Percentiles rank a stretch among this genome's conserved stretches.
phyloP scores from a whole-genome alignment of 352 stramenopile species.

The Phytopythium boreale region DNA sequence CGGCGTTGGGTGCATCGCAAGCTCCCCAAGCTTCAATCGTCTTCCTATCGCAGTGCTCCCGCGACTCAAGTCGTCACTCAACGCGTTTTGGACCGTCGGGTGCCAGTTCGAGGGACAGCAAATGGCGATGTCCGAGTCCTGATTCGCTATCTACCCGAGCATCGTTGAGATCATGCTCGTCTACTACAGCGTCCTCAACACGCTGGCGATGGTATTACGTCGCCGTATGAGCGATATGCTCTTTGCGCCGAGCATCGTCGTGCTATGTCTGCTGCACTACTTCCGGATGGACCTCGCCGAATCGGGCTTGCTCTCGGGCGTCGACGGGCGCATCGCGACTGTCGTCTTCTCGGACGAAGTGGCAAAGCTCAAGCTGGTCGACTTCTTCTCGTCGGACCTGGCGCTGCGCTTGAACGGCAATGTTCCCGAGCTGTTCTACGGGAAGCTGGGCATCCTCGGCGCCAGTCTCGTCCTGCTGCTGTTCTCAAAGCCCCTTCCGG shows the following conservation, averaged over 20 bases:
- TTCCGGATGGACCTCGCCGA: slow-evolving; percentile 10
- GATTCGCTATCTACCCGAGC: slow-evolving; percentile 23
- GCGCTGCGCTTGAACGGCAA: slow-evolving; percentile 17
- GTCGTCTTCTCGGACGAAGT: slow-evolving; percentile 12
- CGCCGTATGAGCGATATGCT: slow-evolving; percentile 18
- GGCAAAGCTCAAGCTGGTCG: slow-evolving; percentile 3
- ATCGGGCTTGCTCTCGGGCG: slow-evolving; percentile 9
- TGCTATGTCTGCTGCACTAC: slow-evolving; percentile 18
- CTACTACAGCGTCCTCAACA: slow-evolving; percentile 23
- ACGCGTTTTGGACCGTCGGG: slow-evolving; percentile 19
- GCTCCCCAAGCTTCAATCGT: slow-evolving; percentile 11
- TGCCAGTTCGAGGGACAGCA: slow-evolving; percentile 22
- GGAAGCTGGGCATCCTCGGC: slow-evolving; percentile 15
- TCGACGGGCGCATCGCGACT: slow-evolving; percentile 14
- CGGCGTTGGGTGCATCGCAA: slow-evolving; percentile 17
- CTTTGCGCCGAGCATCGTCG: slow-evolving; percentile 15
- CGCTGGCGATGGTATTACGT: slow-evolving; percentile 10
- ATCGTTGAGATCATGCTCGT: slow-evolving; percentile 22
- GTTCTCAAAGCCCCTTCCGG: not conserved
- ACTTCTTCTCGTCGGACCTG: slow-evolving; percentile 17
- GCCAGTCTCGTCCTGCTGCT: slow-evolving; percentile 12
- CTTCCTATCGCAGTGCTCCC: slow-evolving; percentile 20
- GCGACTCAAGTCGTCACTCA: slow-evolving; percentile 13
- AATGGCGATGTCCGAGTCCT: slow-evolving; percentile 15
- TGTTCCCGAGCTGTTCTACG: slow-evolving; percentile 13